phyloP scores from a whole-genome alignment of 2,329 filamentous ascomycete species.

The Xylariomycetidae sp. region DNA sequence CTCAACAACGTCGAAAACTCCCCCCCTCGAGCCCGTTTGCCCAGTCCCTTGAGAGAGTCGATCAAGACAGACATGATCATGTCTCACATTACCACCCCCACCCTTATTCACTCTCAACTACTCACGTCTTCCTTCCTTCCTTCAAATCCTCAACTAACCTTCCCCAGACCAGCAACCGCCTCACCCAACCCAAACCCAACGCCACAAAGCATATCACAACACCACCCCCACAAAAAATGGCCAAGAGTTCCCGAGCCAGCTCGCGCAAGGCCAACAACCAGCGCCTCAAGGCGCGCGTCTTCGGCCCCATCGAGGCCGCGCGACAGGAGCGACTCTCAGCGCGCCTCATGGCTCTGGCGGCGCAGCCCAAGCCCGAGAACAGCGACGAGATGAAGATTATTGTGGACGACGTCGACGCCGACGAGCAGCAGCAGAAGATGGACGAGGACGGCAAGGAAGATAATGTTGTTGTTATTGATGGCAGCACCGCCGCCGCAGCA shows the following conservation, averaged over 20 bases:
- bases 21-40: too few relatives aligned
- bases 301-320: constrained; percentile 75
- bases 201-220: too few relatives aligned
- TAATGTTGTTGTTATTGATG: constrained; percentile 23
- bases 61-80: too few relatives aligned
- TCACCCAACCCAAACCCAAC: too few relatives aligned
- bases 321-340: constrained; percentile 79
- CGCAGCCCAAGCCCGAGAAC: constrained; percentile 64
- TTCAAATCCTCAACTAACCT: too few relatives aligned
- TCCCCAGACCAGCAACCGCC: too few relatives aligned
- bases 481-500: too few relatives aligned
- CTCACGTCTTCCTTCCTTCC: too few relatives aligned
- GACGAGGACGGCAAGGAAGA: constrained; percentile 24
- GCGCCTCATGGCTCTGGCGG: constrained; percentile 76
- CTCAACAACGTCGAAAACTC: too few relatives aligned
- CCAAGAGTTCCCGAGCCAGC: constrained; percentile 79
- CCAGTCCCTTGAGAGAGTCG: too few relatives aligned
- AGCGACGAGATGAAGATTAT: constrained; percentile 46
- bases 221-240: constrained; percentile 68
- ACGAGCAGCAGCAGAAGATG: constrained; percentile 9
- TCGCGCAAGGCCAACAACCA: constrained; percentile 78
- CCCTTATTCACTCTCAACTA: too few relatives aligned
- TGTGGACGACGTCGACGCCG: constrained; percentile 21
- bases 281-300: constrained; percentile 74
- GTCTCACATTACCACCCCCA: too few relatives aligned